Percentiles rank a stretch among this genome's conserved stretches.
Evolutionary conservation across 768 basidiomycete genomes (phyloP).

Genomic region (Tylopilus balloui): DNA sequence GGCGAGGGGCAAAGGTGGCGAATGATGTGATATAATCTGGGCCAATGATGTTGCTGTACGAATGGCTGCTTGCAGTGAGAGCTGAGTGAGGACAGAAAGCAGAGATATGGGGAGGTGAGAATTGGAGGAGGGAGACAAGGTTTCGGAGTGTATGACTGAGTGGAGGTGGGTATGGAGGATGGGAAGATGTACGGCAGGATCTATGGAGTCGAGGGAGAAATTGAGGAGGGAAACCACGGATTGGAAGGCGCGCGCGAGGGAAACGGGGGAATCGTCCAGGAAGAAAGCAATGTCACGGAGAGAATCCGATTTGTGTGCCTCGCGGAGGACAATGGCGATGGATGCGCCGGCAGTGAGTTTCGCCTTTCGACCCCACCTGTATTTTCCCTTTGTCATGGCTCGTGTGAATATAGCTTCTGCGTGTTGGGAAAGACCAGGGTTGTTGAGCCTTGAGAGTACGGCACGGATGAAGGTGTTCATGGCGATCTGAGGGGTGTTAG

Average conservation of each 20-base stretch:
- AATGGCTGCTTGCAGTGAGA: conserved; percentile 38
- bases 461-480: conserved; percentile 61
- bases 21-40: conserved; percentile 39
- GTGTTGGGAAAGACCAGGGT: conserved; percentile 58
- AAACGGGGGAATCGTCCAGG: conserved; percentile 47
- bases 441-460: conserved; percentile 54
- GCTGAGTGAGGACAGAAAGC: conserved; percentile 34
- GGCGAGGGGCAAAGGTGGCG: conserved; percentile 38
- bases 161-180: conserved; percentile 51
- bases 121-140: conserved; percentile 18
- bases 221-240: conserved; percentile 50
- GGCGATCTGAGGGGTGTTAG: conserved; percentile 42
- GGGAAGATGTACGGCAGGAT: conserved; percentile 58
- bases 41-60: conserved; percentile 44
- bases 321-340: conserved; percentile 66
- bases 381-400: conserved; percentile 52
- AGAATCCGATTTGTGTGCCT: conserved; percentile 62
- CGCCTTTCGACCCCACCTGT: conserved; percentile 73
- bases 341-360: conserved; percentile 66
- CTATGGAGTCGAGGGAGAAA: conserved; percentile 48
- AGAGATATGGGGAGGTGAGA: conserved; percentile 33
- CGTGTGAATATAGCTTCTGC: conserved; percentile 66
- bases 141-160: conserved; percentile 33
- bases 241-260: conserved; percentile 53
- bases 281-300: conserved; percentile 66